Evolutionary conservation across 2,329 filamentous ascomycete genomes (phyloP), one percentile per base, ranked within the genome.

Genomic region (Ceratocystis colombiana): DNA sequence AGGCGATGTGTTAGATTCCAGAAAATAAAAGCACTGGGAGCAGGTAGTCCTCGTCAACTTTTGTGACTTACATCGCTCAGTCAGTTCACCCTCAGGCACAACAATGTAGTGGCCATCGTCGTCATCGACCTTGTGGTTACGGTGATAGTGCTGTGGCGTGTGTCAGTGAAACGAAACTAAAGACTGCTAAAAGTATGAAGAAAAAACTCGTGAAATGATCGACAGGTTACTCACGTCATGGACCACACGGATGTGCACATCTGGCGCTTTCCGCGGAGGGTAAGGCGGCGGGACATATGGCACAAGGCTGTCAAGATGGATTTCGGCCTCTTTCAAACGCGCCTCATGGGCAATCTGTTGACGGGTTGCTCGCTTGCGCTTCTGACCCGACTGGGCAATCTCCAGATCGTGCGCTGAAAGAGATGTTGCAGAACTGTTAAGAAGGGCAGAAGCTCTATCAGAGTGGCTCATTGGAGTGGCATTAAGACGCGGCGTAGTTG

Each of bases 61-160:
- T 28, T 5, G 48, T 15, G 41, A 64, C 62, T 75, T 82, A 96
- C 92, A 99, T 83, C 90, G 83, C 57, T 94, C 86, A 15, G 94
- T 96, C 64, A 99, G 79, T 68, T 89, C 85, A 10, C 88, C 88
- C 71, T 96, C 90, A 37, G 92, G 88, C 1, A 89, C 86, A 25
- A 99, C 92, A 71, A 97, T 90, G 73, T 96, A 99, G 76, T 99
- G 94, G 4, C 94, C 94, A 72, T 99, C 94, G 59, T 96, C 91
- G 70, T 99, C 94, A 72, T 99, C 94, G 57, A 94, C 88, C 74
- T 95, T 94, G 71, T 86, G 80, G 70, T 85, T 79, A 69, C 82
- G 82, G 67, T 78, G 79, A 61, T 79, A 77, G 5, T 74, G 72
- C 28, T 45, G 62, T 20, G 45, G n/a, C 37, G 37, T n/a, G 25